Evolutionary conservation across 2,329 filamentous ascomycete genomes (phyloP).

Genomic region (Tolypocladium pustulatum): DNA sequence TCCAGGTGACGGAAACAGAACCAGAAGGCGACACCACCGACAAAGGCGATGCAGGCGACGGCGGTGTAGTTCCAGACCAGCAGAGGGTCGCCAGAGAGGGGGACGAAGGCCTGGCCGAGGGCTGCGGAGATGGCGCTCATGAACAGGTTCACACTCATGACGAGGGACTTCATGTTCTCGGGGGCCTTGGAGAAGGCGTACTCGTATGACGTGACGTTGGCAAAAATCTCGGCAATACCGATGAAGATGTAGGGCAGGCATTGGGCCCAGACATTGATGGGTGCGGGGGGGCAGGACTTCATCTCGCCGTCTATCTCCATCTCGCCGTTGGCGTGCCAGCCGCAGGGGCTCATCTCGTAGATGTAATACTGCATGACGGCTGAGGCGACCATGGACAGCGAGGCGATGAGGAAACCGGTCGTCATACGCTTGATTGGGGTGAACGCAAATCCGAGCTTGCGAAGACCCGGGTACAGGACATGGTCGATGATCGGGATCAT

Average conservation of each 20-base stretch:
- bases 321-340: constrained; percentile 34
- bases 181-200: constrained; percentile 72
- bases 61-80: constrained; percentile 63
- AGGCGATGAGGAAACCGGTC: constrained; percentile 55
- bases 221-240: constrained; percentile 42
- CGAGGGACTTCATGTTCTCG: constrained; percentile 71
- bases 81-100: constrained; percentile 51
- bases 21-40: constrained; percentile 59
- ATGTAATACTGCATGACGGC: constrained; percentile 50
- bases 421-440: constrained; percentile 69
- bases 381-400: constrained; percentile 49
- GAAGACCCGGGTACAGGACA: constrained; percentile 58
- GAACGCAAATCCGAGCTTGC: constrained; percentile 53
- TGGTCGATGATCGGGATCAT: constrained; percentile 63
- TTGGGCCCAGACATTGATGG: constrained; percentile 57
- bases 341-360: constrained; percentile 53
- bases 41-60: constrained; percentile 46
- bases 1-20: constrained; percentile 56
- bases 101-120: constrained; percentile 57
- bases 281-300: constrained; percentile 40
- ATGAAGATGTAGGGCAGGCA: constrained; percentile 40
- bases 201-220: constrained; percentile 53
- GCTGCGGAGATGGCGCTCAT: constrained; percentile 61
- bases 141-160: constrained; percentile 59
- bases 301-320: constrained; percentile 9